phyloP scores from a whole-genome alignment of 2,329 filamentous ascomycete species.

The Thelonectria blattea region DNA sequence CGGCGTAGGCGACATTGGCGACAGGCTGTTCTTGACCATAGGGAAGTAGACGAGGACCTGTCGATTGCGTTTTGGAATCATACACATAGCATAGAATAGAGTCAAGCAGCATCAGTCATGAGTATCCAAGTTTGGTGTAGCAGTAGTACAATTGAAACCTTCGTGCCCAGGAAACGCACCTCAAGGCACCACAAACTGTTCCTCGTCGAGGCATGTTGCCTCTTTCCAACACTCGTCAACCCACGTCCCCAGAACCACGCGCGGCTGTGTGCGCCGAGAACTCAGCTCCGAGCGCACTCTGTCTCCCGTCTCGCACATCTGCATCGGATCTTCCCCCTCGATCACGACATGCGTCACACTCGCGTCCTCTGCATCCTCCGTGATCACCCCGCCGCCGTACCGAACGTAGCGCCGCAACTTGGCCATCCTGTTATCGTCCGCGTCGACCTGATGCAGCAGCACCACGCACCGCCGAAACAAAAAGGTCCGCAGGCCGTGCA shows the following conservation, averaged over 20 bases:
- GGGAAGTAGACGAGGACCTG: constrained; percentile 68
- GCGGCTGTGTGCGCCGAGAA: constrained; percentile 60
- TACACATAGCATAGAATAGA: constrained; percentile 16
- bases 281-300: constrained; percentile 56
- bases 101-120: constrained; percentile 13
- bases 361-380: constrained; percentile 55
- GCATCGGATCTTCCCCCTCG: constrained; percentile 48
- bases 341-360: constrained; percentile 76
- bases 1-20: constrained; percentile 88
- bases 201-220: constrained; percentile 80
- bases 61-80: constrained; percentile 10
- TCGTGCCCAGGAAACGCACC: constrained; percentile 20
- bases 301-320: constrained; percentile 46
- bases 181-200: constrained; percentile 54
- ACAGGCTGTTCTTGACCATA: constrained; percentile 86
- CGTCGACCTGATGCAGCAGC: constrained; percentile 45
- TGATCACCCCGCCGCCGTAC: constrained; percentile 72
- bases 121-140: constrained; percentile 13
- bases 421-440: constrained; percentile 45
- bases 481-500: constrained; percentile 55
- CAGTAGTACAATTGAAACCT: constrained; percentile 28
- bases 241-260: constrained; percentile 75
- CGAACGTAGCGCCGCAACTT: constrained; percentile 61
- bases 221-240: constrained; percentile 81
- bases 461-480: constrained; percentile 58